Evolutionary conservation across 1,139 yeast species (phyloP), one percentile per base, ranked within the genome.

Genomic region (Zygosaccharomyces sapae): DNA sequence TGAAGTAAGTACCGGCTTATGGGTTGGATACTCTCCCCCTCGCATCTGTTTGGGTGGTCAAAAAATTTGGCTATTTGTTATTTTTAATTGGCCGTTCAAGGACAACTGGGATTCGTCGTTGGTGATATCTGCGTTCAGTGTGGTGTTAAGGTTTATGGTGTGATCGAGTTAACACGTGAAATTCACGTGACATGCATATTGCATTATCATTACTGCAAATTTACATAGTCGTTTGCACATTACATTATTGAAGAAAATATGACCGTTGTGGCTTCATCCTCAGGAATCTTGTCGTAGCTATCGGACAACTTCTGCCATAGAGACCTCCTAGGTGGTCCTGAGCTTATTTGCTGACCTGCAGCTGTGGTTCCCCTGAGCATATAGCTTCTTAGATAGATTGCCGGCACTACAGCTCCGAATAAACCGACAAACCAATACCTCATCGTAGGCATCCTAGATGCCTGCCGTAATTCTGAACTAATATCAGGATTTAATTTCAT

Each of bases 221-320:
- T n/a, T n/a, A n/a, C n/a, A n/a, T n/a, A n/a, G n/a, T n/a, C n/a
- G n/a, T n/a, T n/a, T n/a, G n/a, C n/a, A n/a, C n/a, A n/a, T n/a
- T 46, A 61, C 43, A 62, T 49, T 33, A 62, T 60, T 7, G 65
- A 59, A 4, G 65, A 61, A 20, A 60, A 55, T 53, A 63, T 44
- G 19, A 58, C 45, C 36, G 56, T 49, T 6, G 56, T 55, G 6
- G 54, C 46, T 33, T 61, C 65, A 3, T 5, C n/a, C 55, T 61
- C 29, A 52, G 52, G 39, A 19, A 46, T 41, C 33, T 55, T 41
- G 16, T 47, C 38, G 41, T 38, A 38, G 25, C 35, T 38, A 7
- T 12, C 24, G 16, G 41, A 38, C 34, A 38, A 16, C 10, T 18
- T 16, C 8, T 13, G 25, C 41, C 41, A 38, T 5, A 16, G 31